Conservation (phyloP, 176 grass and related monocot genomes). For the Oryza meridionalis region DNA sequence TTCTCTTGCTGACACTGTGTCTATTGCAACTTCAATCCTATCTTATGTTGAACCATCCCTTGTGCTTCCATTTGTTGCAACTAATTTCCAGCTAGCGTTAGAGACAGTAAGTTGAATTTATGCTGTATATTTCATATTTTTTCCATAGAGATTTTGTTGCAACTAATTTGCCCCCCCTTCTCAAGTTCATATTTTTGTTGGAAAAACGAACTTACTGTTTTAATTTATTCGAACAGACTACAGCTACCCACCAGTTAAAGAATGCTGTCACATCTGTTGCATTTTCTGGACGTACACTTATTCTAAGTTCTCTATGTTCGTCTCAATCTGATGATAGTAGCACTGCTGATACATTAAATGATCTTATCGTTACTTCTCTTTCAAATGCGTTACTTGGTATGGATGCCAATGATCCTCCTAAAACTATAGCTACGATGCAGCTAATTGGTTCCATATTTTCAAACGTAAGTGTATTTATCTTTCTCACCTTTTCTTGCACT, state of each 20-base stretch:
- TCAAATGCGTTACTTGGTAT: slow-evolving; percentile 98
- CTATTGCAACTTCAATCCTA: slow-evolving; percentile 82
- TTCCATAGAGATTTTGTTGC: slow-evolving; percentile 7
- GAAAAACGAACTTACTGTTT: slow-evolving; percentile 1
- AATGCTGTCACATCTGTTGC: slow-evolving; percentile 91
- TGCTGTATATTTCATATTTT: slow-evolving; percentile 28
- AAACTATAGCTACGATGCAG: slow-evolving; percentile 93
- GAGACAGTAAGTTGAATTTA: slow-evolving; percentile 80
- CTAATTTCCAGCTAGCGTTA: slow-evolving; percentile 84
- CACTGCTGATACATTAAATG: slow-evolving; percentile 48
- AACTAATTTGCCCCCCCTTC: neutral
- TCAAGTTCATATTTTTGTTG: slow-evolving; percentile 17
- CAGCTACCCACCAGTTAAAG: slow-evolving; percentile 97
- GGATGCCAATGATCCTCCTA: slow-evolving; percentile 99
- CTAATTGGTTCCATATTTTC: slow-evolving; percentile 98
- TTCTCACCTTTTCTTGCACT: slow-evolving; percentile 38
- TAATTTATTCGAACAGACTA: slow-evolving; percentile 64
- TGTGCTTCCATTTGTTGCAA: slow-evolving; percentile 84
- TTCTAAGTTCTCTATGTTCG: slow-evolving; percentile 63
- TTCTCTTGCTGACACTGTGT: slow-evolving; percentile 92
- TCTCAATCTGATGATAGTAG: slow-evolving; percentile 54
- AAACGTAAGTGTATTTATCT: slow-evolving; percentile 64
- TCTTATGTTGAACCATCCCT: slow-evolving; percentile 88
- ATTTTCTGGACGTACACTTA: slow-evolving; percentile 78
- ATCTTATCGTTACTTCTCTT: slow-evolving; percentile 75